Evolutionary conservation across 805 yeast species (phyloP), one percentile per base, ranked within the genome.

Genomic region (Maudiozyma bulderi): DNA sequence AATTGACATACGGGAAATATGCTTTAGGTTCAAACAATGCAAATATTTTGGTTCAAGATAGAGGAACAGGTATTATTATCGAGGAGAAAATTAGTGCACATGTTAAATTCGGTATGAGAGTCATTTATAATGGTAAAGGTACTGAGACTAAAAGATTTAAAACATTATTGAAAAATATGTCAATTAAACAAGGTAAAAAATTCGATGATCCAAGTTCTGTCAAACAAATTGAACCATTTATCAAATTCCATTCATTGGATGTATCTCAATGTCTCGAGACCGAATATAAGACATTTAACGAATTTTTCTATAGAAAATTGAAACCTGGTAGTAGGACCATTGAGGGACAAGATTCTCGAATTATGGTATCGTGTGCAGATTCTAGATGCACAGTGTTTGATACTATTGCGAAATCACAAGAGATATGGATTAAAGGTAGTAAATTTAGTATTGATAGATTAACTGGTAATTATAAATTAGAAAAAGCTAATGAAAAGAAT

Each of bases 41-140:
- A 8, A 91, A 91, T 60, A 91, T 93, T 32, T 71, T 93, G 45
- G 97, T 91, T 2, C 98, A 93, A 64, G 97, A 93, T 63, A 73
- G 99, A 52, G 72, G 76, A 14, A 83, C 96, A 0, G 99, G 99
- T 0, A 76, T 86, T 43, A 80, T 91, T n/a, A 66, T 85, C 60
- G 98, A 91, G 62, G 99, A 91, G 59, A 88, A 88, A 58, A 91
- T 93, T 86, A 82, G 90, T 50, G 79, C 86, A 1, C 86, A 86
- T 58, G 93, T 93, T 9, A 73, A 96, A 45, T 62, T 93, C 37
- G 99, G 98, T 0, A 91, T 91, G 47, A 67, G 96, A 42, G 67
- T 91, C 42, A 69, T 91, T 2, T 91, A 91, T 66, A 80, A 82
- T 57, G 91, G 95, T 1, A 76, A 83, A 52, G 76, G 82, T 38